Evolutionary conservation across 2,329 filamentous ascomycete genomes (phyloP).

Genomic region (Pseudogymnoascus sp.): DNA sequence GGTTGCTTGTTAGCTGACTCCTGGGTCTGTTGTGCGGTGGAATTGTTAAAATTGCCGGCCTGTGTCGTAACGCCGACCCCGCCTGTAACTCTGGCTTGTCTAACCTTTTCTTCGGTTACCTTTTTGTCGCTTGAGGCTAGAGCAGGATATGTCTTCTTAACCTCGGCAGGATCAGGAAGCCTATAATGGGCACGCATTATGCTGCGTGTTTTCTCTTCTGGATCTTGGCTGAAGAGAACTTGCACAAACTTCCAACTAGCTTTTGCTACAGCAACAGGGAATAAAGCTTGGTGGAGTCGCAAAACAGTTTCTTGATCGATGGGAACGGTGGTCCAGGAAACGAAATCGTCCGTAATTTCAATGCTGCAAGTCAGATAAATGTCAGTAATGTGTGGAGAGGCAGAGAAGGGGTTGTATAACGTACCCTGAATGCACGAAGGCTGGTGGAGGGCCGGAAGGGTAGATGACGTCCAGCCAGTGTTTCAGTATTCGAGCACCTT

Average conservation of each 20-base stretch:
- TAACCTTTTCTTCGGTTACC: background rate
- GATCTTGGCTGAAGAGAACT: slow-evolving; percentile 41
- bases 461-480: slow-evolving; percentile 57
- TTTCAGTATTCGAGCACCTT: background rate
- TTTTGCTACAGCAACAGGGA: slow-evolving; percentile 45
- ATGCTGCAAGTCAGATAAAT: slow-evolving; percentile 33
- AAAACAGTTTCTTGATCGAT: slow-evolving; percentile 41
- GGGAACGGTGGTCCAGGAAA: slow-evolving; percentile 41
- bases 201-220: slow-evolving; percentile 35
- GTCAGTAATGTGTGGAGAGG: slow-evolving; percentile 20
- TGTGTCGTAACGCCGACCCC: background rate
- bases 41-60: background rate
- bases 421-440: slow-evolving; percentile 55
- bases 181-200: slow-evolving; percentile 38
- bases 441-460: slow-evolving; percentile 52
- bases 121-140: background rate
- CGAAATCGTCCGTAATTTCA: slow-evolving; percentile 42
- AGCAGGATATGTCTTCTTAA: background rate
- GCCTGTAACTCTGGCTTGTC: background rate
- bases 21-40: background rate
- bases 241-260: slow-evolving; percentile 48
- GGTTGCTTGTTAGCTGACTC: background rate
- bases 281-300: slow-evolving; percentile 43
- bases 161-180: slow-evolving; percentile 20
- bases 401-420: slow-evolving; percentile 18